Evolutionary conservation across 2,329 filamentous ascomycete genomes (phyloP).

Genomic region (Pezicula carpinea): DNA sequence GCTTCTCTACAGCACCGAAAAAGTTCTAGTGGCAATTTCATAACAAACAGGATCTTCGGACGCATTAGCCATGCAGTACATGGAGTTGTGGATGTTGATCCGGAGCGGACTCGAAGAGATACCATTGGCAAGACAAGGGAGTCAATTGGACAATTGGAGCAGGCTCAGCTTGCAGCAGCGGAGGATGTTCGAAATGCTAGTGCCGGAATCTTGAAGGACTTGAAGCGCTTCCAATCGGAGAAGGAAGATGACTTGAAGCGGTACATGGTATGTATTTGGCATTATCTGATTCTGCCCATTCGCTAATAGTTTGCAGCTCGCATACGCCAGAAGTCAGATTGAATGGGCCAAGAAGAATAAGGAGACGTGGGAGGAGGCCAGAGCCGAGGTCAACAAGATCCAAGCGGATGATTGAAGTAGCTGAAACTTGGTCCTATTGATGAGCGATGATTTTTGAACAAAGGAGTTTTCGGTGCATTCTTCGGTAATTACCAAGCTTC

Average conservation of each 20-base stretch:
- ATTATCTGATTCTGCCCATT: not conserved
- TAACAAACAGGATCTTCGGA: constrained; percentile 91
- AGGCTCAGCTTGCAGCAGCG: constrained; percentile 82
- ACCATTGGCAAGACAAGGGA: constrained; percentile 95
- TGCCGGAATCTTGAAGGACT: constrained; percentile 77
- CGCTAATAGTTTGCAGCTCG: constrained; percentile 45
- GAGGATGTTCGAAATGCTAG: constrained; percentile 94
- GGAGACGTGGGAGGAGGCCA: constrained; percentile 70
- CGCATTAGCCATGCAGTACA: constrained; percentile 93
- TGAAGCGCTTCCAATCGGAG: constrained; percentile 88
- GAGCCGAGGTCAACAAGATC: constrained; percentile 66
- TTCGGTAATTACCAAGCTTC: constrained; percentile 10
- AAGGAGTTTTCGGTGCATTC: constrained; percentile 10
- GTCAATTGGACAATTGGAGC: constrained; percentile 78
- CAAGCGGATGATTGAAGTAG: constrained; percentile 28
- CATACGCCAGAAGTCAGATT: constrained; percentile 67
- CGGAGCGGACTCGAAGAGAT: constrained; percentile 85
- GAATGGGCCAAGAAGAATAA: constrained; percentile 72
- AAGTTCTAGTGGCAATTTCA: constrained; percentile 79
- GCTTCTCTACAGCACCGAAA: constrained; percentile 63
- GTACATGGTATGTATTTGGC: constrained; percentile 75
- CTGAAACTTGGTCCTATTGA: too few relatives aligned
- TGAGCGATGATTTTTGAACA: not conserved
- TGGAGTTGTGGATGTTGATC: constrained; percentile 93
- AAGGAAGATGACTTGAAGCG: constrained; percentile 91